phyloP scores from a whole-genome alignment of 2,329 filamentous ascomycete species.

The Arthroderma uncinatum region DNA sequence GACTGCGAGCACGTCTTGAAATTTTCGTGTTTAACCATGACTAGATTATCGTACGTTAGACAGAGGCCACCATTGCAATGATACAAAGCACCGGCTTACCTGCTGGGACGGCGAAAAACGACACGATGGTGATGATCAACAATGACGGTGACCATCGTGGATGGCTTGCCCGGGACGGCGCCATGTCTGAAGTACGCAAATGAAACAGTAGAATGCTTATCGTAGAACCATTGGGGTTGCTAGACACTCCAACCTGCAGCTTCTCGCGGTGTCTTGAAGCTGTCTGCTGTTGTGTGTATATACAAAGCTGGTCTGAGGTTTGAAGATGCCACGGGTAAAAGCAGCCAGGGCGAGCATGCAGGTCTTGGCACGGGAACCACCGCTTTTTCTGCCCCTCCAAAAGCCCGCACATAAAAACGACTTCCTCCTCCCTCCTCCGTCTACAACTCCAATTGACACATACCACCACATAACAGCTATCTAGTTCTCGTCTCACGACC shows the following conservation, averaged over 20 bases:
- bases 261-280: not conserved
- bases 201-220: not conserved
- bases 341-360: not conserved
- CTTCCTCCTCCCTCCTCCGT: conserved; percentile 36
- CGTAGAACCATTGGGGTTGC: not conserved
- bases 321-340: not conserved
- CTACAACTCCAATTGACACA: not conserved
- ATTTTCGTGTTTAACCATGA: conserved; percentile 82
- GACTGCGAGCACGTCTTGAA: conserved; percentile 96
- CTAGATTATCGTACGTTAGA: conserved; percentile 36
- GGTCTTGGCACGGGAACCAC: not conserved
- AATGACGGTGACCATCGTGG: conserved; percentile 48
- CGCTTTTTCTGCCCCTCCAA: conserved; percentile 1
- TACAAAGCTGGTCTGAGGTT: not conserved
- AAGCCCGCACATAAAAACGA: not conserved
- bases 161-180: conserved; percentile 23
- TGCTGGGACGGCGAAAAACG: conserved; percentile 52
- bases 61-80: not conserved
- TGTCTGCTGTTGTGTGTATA: not conserved
- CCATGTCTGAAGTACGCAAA: conserved; percentile 9
- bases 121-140: conserved; percentile 48
- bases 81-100: conserved; percentile 39
- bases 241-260: not conserved
- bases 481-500: conserved; percentile 22
- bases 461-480: not conserved